Conservation (phyloP, 257 asterid species). For the Sherardia arvensis region DNA sequence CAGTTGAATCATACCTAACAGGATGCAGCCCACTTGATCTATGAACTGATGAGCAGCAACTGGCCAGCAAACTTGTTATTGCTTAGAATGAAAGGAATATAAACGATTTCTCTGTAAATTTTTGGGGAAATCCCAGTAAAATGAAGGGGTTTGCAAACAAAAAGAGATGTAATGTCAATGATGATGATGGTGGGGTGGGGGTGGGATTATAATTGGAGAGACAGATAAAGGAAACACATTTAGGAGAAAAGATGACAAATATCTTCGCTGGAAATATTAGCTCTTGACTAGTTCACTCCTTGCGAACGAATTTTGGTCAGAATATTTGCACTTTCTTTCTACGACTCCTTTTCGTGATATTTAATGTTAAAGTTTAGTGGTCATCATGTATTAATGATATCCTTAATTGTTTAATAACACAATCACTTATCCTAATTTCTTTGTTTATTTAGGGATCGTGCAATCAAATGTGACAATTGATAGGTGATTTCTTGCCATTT, state of each 20-base stretch:
- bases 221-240: background rate
- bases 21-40: conserved; percentile 6
- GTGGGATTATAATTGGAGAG: background rate
- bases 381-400: background rate
- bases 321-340: background rate
- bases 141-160: background rate
- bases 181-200: background rate
- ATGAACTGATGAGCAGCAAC: background rate
- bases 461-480: too few relatives aligned
- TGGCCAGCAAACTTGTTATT: background rate
- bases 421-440: too few relatives aligned
- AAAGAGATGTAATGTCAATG: background rate
- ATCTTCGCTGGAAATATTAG: conserved; percentile 7
- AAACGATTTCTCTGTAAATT: background rate
- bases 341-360: background rate
- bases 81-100: background rate
- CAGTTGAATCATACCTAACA: conserved; percentile 7
- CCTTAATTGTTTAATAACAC: too few relatives aligned
- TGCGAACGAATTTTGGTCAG: background rate
- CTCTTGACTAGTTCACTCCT: background rate
- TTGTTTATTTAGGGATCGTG: background rate
- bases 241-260: background rate
- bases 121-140: conserved; percentile 1
- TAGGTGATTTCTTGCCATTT: background rate
- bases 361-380: background rate